These are phyloP conservation scores for Fragilaria crotonensis DNA, from an alignment of 108 stramenopile species.

Conservation along the genomic window DNA sequence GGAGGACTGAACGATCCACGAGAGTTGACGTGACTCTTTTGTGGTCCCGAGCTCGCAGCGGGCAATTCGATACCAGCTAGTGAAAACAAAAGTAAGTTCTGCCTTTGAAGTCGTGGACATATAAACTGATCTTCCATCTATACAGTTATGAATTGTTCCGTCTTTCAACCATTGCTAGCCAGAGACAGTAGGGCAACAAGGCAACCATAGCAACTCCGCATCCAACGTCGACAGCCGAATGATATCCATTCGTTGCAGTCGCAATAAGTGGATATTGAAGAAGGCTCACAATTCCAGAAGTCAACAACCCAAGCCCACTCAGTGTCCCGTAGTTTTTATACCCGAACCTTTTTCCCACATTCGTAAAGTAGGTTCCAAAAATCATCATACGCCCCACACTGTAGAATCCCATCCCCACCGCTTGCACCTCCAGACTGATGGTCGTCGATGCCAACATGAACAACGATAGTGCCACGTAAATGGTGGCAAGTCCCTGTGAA, in stretches of 20 bases:
- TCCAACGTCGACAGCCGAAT: constrained; percentile 7
- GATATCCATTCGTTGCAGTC: constrained; percentile 16
- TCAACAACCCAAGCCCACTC: constrained; percentile 24
- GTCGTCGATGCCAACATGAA: constrained; percentile 18
- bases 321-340: constrained; percentile 31
- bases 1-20: too few species aligned
- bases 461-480: constrained; percentile 14
- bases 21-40: too few species aligned
- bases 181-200: constrained; percentile 30
- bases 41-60: too few species aligned
- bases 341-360: constrained; percentile 39
- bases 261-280: constrained; percentile 34
- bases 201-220: constrained; percentile 13
- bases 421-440: constrained; percentile 13
- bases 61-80: too few species aligned
- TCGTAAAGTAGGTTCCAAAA: constrained; percentile 39
- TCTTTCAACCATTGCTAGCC: constrained; percentile 22
- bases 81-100: too few species aligned
- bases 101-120: too few species aligned
- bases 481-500: constrained; percentile 22
- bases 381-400: constrained; percentile 30
- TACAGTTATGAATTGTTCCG: too few species aligned
- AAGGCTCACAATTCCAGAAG: constrained; percentile 22
- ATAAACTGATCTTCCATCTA: too few species aligned
- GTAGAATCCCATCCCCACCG: constrained; percentile 18